Evolutionary conservation across 805 yeast genomes (phyloP).

Genomic region (Candida oleophila): DNA sequence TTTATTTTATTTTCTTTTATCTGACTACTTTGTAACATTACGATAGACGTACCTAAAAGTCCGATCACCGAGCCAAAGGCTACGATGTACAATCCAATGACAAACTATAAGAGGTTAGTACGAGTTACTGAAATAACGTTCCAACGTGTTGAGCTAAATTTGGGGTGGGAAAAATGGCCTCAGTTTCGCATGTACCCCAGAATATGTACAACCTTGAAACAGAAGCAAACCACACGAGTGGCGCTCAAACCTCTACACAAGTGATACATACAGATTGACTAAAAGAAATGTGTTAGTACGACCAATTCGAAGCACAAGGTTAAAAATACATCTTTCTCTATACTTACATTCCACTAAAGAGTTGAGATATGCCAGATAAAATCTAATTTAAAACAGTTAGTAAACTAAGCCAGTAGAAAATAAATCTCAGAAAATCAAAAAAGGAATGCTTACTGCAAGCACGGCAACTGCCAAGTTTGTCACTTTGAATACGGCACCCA

Average conservation of each 20-base stretch:
- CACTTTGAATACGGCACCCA: slow-evolving; percentile 45
- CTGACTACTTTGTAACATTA: no score
- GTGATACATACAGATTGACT: slow-evolving; percentile 37
- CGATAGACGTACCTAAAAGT: slow-evolving; percentile 38
- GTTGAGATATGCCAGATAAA: slow-evolving; percentile 48
- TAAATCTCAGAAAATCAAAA: not conserved
- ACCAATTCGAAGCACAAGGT: not conserved
- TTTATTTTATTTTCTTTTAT: no score
- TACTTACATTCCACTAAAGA: slow-evolving; percentile 49
- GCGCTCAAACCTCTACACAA: no score
- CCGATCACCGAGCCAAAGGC: slow-evolving; percentile 55
- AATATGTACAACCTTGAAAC: no score
- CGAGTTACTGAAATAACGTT: slow-evolving; percentile 1
- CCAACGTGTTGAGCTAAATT: no score
- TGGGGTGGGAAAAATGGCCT: no score
- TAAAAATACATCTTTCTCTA: not conserved
- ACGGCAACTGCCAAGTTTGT: slow-evolving; percentile 58
- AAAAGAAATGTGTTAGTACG: slow-evolving; percentile 13
- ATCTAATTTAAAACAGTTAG: slow-evolving; percentile 28
- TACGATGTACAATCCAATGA: slow-evolving; percentile 58
- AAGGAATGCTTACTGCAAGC: slow-evolving; percentile 45
- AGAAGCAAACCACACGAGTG: no score
- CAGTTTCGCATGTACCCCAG: not conserved
- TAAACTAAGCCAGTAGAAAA: not conserved
- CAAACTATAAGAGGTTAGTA: slow-evolving; percentile 41